Base-by-base conservation (phyloP, 495 filamentous ascomycete species). In the Cercophora newfieldiana region DNA sequence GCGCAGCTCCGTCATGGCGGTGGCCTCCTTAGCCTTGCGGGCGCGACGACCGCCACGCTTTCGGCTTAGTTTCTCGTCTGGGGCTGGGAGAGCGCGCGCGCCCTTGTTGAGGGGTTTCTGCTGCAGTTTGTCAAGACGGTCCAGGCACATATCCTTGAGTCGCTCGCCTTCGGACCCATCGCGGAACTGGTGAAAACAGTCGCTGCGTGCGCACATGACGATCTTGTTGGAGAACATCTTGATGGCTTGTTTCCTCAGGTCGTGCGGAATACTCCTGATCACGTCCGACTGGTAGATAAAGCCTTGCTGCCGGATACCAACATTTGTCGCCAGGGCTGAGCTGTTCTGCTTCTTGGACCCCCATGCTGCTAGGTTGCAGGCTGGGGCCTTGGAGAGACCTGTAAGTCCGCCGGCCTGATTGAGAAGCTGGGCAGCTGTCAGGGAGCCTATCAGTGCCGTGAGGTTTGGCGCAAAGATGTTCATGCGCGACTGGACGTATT, bases 401-500 rank as follows among this genome's bases (percentile, higher is more conserved):
- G 87, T 90, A 26, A 99, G 78, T 22, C 95, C 95, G 68, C 95
- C 96, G 1, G 91, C 88, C 65, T 91, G 92, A 77, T 97, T 99
- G 66, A 99, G 90, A 26, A 99, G 86, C 79, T 97, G 95, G 24
- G 95, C 96, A 25, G 96, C 94, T 8, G 94, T 97, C n/a, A 97
- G 84, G 1, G 94, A 93, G 50, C 96, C 95, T 63, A 99, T 90
- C 30, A 99, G 85, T 19, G 88, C 88, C n/a, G 96, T 96, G 37
- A 97, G 81, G 69, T 99, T 99, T 8, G 95, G 95, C 12, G 96
- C 95, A 71, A 97, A 97, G 54, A 96, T 84, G 69, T 87, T 94
- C 91, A 99, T 97, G 66, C 95, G 92, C 33, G 94, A 97, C 79
- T 97, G 89, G n/a, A 97, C 94, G 71, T 94, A 98, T 69, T 95